Evolutionary conservation across 805 yeast genomes (phyloP).

Genomic region (Cyberlindnera nakhonratchasimensis): DNA sequence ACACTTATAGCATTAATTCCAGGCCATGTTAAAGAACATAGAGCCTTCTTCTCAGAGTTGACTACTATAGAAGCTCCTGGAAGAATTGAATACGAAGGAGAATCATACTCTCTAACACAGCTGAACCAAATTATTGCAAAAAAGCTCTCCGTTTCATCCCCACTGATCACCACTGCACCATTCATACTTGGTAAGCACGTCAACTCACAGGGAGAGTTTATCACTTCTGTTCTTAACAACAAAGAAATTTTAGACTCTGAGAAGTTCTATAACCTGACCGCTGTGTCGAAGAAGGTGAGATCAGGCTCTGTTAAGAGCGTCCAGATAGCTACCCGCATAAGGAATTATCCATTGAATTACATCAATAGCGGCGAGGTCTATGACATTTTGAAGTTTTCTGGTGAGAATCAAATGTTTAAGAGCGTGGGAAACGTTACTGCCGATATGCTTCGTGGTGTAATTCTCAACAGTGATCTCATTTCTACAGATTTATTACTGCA

Average conservation of each 20-base stretch:
- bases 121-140: constrained; percentile 9
- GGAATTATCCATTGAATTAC: background rate
- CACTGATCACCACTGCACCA: constrained; percentile 20
- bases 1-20: constrained; percentile 22
- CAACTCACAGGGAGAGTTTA: background rate
- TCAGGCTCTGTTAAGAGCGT: background rate
- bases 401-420: background rate
- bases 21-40: constrained; percentile 20
- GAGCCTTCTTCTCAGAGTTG: constrained; percentile 4
- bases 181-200: constrained; percentile 9
- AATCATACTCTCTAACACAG: constrained; percentile 6
- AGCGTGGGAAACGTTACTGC: constrained; percentile 6
- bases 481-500: background rate
- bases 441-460: constrained; percentile 12
- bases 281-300: background rate
- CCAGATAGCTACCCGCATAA: background rate
- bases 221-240: constrained; percentile 7
- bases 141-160: constrained; percentile 6
- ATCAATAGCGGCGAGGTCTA: constrained; percentile 10
- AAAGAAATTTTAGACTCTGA: constrained; percentile 7
- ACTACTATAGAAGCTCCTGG: constrained; percentile 8
- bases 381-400: constrained; percentile 8
- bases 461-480: constrained; percentile 8
- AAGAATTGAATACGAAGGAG: constrained; percentile 8
- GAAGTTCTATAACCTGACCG: background rate